Percentiles rank a stretch among this genome's conserved stretches.
phyloP scores from a whole-genome alignment of 805 yeast species.

The Teunomyces stri region DNA sequence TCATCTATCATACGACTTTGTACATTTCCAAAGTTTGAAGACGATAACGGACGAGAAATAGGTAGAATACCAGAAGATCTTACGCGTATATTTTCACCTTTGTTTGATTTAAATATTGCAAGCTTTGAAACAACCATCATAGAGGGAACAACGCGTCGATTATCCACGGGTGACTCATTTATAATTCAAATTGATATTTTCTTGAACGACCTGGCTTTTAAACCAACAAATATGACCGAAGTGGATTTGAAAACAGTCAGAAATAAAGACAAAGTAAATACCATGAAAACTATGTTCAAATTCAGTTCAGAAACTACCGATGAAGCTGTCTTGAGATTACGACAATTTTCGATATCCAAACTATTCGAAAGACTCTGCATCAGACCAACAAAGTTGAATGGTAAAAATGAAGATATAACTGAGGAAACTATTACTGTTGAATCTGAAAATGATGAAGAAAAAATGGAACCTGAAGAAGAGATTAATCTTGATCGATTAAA shows the following conservation, averaged over 20 bases:
- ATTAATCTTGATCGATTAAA: conserved; percentile 71
- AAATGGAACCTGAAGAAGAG: conserved; percentile 27
- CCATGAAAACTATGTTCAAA: conserved; percentile 18
- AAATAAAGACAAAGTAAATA: conserved; percentile 15
- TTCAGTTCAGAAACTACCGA: conserved; percentile 47
- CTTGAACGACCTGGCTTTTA: conserved; percentile 42
- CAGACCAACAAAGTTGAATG: conserved; percentile 16
- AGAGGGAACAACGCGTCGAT: conserved; percentile 49
- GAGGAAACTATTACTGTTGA: conserved; percentile 8
- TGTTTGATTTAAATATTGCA: conserved; percentile 55
- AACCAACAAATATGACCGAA: conserved; percentile 6
- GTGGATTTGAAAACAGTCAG: conserved; percentile 13
- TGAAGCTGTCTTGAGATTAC: conserved; percentile 49
- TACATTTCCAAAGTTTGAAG: conserved; percentile 16
- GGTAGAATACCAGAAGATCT: conserved; percentile 74
- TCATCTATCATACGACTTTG: conserved; percentile 32
- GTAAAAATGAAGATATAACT: conserved; percentile 4
- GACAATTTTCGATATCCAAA: conserved; percentile 54
- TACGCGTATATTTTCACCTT: conserved; percentile 63
- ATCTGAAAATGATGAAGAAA: conserved; percentile 10
- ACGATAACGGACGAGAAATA: conserved; percentile 51
- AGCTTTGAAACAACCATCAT: conserved; percentile 56
- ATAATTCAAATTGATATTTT: conserved; percentile 67
- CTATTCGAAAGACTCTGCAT: conserved; percentile 53
- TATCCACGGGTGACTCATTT: conserved; percentile 77